These are phyloP conservation scores for Phaeodactylum tricornutum DNA, from an alignment of 108 stramenopile genomes.

Conservation along the genomic window DNA sequence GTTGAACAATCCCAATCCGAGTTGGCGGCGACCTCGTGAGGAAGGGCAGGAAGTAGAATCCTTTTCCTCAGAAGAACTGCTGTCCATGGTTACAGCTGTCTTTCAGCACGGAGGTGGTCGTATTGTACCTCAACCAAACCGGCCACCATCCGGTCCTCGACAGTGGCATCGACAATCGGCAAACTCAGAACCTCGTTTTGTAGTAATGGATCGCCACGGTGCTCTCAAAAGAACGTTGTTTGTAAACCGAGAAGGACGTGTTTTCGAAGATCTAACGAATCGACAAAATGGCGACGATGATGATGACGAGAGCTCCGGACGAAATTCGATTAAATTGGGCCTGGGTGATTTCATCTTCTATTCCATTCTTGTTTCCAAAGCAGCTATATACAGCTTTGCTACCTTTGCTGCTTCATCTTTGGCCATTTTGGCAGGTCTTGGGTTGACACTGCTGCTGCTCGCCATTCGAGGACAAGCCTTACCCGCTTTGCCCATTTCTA, in stretches of 20 bases:
- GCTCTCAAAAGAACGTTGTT: constrained; percentile 43
- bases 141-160: constrained; percentile 2
- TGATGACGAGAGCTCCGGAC: constrained; percentile 9
- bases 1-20: constrained; percentile 9
- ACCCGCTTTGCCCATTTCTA: constrained; percentile 87
- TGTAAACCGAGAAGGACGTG: constrained; percentile 38
- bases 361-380: constrained; percentile 87
- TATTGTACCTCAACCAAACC: constrained; percentile 25
- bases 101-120: constrained; percentile 56
- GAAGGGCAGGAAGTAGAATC: neutral
- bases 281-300: constrained; percentile 15
- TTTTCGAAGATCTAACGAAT: constrained; percentile 18
- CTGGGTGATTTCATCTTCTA: constrained; percentile 97
- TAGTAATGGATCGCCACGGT: constrained; percentile 43
- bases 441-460: constrained; percentile 80
- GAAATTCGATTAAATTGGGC: constrained; percentile 34
- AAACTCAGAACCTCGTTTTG: constrained; percentile 23
- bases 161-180: constrained; percentile 1
- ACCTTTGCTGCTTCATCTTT: constrained; percentile 82
- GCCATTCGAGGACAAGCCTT: constrained; percentile 79
- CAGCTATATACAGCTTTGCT: constrained; percentile 83
- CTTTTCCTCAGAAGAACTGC: constrained; percentile 25
- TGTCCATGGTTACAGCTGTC: constrained; percentile 32
- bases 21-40: constrained; percentile 1
- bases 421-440: constrained; percentile 76